Conservation (phyloP, 805 yeast genomes). For the Isabelozyma pseudorhagii region DNA sequence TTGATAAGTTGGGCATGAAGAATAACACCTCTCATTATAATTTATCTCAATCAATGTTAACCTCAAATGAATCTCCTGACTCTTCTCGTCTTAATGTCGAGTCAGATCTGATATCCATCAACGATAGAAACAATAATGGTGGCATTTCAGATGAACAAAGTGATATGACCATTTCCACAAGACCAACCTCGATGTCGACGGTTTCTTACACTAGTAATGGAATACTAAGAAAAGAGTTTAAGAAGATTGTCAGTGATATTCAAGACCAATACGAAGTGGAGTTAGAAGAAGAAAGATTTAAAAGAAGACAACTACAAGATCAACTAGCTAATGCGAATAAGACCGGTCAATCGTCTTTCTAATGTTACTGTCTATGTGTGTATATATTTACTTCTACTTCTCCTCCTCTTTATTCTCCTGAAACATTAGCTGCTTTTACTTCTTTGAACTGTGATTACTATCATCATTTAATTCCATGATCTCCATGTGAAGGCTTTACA, state of each 20-base stretch:
- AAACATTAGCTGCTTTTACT: neutral
- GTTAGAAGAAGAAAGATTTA: slow-evolving; percentile 52
- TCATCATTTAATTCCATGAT: neutral
- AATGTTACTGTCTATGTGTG: neutral
- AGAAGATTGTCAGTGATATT: slow-evolving; percentile 57
- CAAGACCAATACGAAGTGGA: slow-evolving; percentile 62
- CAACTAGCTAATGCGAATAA: slow-evolving; percentile 10
- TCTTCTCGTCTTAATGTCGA: neutral
- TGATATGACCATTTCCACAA: slow-evolving; percentile 12
- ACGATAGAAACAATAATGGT: neutral
- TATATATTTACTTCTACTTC: neutral
- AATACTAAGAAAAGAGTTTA: slow-evolving; percentile 65
- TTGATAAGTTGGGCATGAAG: slow-evolving; percentile 41
- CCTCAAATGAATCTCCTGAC: neutral
- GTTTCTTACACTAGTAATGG: slow-evolving; percentile 36
- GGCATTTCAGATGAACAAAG: slow-evolving; percentile 13
- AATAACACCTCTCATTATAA: neutral
- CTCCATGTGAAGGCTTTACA: too few relatives aligned
- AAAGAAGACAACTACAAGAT: slow-evolving; percentile 41
- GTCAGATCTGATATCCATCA: neutral
- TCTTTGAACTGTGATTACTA: neutral
- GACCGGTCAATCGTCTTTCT: neutral
- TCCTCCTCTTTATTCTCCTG: neutral
- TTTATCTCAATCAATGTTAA: neutral
- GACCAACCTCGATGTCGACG: slow-evolving; percentile 19